A percentile compares a stretch with the other conserved stretches of the same genome.
Conservation (phyloP, 305 asterid species). For the Ilex paraguariensis region DNA sequence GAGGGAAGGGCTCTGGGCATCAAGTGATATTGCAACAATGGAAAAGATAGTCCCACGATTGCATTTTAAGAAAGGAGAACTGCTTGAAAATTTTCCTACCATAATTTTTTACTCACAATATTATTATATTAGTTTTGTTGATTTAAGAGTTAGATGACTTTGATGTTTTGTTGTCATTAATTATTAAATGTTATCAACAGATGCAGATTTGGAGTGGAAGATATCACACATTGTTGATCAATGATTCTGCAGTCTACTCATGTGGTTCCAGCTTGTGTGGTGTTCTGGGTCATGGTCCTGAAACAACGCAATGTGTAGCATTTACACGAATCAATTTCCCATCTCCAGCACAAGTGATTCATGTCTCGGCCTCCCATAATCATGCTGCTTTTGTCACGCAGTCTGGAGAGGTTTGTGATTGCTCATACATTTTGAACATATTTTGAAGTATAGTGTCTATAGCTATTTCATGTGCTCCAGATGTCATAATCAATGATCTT, state of each 20-base stretch:
- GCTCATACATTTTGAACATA: too few relatives aligned
- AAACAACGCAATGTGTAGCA: conserved; percentile 64
- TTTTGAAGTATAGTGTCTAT: too few relatives aligned
- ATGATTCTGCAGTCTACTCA: conserved; percentile 54
- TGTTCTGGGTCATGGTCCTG: conserved; percentile 89
- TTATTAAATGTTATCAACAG: conserved; percentile 33
- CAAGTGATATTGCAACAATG: too few relatives aligned
- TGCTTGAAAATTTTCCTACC: too few relatives aligned
- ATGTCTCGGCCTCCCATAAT: conserved; percentile 79
- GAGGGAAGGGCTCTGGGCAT: too few relatives aligned
- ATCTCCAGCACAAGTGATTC: conserved; percentile 44
- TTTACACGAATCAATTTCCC: conserved; percentile 68
- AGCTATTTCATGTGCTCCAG: too few relatives aligned
- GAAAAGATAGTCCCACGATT: too few relatives aligned
- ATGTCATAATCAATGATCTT: too few relatives aligned
- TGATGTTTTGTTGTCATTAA: conserved; percentile 17
- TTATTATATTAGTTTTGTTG: too few relatives aligned
- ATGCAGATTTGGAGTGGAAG: conserved; percentile 86
- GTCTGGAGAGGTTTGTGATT: conserved; percentile 63
- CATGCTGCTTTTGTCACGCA: conserved; percentile 76
- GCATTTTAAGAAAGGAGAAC: too few relatives aligned
- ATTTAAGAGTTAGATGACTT: neutral
- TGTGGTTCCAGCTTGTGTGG: conserved; percentile 89
- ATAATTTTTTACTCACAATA: too few relatives aligned
- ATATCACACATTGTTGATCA: conserved; percentile 76